phyloP scores from a whole-genome alignment of 2,329 filamentous ascomycete genomes.

The Hypoxylon sp. region DNA sequence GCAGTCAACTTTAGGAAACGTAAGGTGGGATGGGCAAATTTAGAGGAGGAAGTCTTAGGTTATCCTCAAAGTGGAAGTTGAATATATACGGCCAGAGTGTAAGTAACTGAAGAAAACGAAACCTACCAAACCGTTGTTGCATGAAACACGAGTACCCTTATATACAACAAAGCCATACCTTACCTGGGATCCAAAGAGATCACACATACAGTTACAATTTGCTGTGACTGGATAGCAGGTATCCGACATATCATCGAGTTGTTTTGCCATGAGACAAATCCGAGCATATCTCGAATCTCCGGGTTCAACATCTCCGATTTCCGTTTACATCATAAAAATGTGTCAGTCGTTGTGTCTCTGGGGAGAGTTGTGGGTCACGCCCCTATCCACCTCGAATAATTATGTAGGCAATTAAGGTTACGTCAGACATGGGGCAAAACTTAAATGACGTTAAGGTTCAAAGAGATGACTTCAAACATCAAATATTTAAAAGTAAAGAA shows the following conservation, averaged over 20 bases:
- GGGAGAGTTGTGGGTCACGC: slow-evolving; percentile 2
- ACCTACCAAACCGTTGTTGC: not conserved
- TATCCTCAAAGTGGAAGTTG: not conserved
- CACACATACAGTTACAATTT: slow-evolving; percentile 12
- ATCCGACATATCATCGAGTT: slow-evolving; percentile 22
- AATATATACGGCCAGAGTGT: not conserved
- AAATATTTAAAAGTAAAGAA: not conserved
- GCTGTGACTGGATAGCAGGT: slow-evolving; percentile 14
- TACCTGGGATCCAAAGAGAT: not conserved
- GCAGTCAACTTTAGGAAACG: not conserved
- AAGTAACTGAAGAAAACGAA: slow-evolving; percentile 6
- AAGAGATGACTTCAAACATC: not conserved
- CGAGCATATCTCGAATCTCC: slow-evolving; percentile 35
- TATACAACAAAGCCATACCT: not conserved
- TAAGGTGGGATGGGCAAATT: not conserved
- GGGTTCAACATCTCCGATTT: slow-evolving; percentile 27
- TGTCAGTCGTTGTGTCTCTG: slow-evolving; percentile 10
- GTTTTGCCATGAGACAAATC: slow-evolving; percentile 8
- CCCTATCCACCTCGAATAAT: not conserved
- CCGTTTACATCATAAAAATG: slow-evolving; percentile 16
- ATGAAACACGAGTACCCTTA: slow-evolving; percentile 5
- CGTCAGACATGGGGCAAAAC: slow-evolving; percentile 13
- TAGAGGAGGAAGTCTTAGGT: not conserved
- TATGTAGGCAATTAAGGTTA: slow-evolving; percentile 4
- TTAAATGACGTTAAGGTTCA: not conserved